phyloP scores from a whole-genome alignment of 202 grass and related monocot species.

The Zizania palustris region DNA sequence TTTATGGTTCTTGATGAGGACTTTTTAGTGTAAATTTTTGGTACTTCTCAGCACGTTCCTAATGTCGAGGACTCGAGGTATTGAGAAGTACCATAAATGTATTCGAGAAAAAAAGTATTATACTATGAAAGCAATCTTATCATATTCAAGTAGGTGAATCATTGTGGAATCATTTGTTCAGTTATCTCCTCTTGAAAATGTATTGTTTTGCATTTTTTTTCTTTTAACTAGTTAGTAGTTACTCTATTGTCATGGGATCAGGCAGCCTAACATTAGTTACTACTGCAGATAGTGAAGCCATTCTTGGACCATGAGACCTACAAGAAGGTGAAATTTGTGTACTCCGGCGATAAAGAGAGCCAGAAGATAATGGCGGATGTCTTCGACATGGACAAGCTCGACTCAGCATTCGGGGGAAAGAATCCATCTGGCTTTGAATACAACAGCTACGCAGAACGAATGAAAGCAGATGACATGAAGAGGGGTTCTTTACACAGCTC shows the following conservation, averaged over 20 bases:
- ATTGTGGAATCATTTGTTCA: too few species aligned
- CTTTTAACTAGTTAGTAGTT: slow-evolving; percentile 10
- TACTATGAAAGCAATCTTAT: neutral
- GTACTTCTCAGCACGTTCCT: neutral
- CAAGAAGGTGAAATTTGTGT: slow-evolving; percentile 85
- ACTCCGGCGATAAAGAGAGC: slow-evolving; percentile 65
- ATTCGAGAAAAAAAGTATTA: too few species aligned
- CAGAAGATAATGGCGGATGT: slow-evolving; percentile 81
- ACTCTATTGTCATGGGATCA: slow-evolving; percentile 7
- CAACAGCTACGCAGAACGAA: slow-evolving; percentile 58
- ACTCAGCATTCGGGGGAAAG: slow-evolving; percentile 60
- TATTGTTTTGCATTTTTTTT: too few species aligned
- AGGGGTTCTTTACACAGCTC: slow-evolving; percentile 47
- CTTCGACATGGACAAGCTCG: slow-evolving; percentile 70
- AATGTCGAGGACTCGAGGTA: neutral
- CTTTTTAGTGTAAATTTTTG: neutral
- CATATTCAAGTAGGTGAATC: too few species aligned
- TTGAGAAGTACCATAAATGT: neutral
- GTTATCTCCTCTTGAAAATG: too few species aligned
- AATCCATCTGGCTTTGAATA: slow-evolving; percentile 64
- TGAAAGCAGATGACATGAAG: slow-evolving; percentile 69
- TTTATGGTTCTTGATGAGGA: neutral
- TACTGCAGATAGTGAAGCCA: slow-evolving; percentile 75
- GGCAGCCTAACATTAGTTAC: slow-evolving; percentile 34
- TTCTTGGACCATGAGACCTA: slow-evolving; percentile 74